A percentile compares a stretch with the other conserved stretches of the same genome.
These are phyloP conservation scores for Talaromyces sp. DNA, from an alignment of 2,329 filamentous ascomycete species.

Conservation along the genomic window DNA sequence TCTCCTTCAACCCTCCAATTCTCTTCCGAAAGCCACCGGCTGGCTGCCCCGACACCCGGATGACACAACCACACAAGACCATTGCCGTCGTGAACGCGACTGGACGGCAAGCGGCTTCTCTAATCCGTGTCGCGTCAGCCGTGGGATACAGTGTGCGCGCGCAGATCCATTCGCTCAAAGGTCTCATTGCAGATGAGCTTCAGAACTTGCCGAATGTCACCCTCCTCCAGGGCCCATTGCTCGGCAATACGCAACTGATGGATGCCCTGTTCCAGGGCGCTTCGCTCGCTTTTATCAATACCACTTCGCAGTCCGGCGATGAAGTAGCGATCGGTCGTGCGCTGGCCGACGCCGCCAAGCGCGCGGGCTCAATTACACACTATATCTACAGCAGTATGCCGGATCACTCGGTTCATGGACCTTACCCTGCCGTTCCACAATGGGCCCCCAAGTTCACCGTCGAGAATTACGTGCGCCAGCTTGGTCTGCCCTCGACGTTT, in stretches of 20 bases:
- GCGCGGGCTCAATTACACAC: slow-evolving; percentile 75
- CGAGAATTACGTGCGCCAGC: slow-evolving; percentile 83
- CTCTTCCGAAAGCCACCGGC: slow-evolving; percentile 6
- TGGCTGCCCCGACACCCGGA: slow-evolving; percentile 25
- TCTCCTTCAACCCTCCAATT: slow-evolving; percentile 4
- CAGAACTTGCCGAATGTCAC: slow-evolving; percentile 79
- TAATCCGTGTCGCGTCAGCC: slow-evolving; percentile 90
- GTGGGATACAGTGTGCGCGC: slow-evolving; percentile 92
- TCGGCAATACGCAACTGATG: slow-evolving; percentile 74
- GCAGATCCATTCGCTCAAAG: slow-evolving; percentile 84
- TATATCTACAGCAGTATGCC: slow-evolving; percentile 98
- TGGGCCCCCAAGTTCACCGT: slow-evolving; percentile 93
- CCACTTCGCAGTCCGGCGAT: slow-evolving; percentile 86
- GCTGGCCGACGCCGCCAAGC: slow-evolving; percentile 85
- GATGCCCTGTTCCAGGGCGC: slow-evolving; percentile 78
- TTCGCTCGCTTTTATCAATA: slow-evolving; percentile 95
- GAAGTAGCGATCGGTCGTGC: slow-evolving; percentile 87
- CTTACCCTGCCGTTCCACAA: slow-evolving; percentile 82
- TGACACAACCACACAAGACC: slow-evolving; percentile 65
- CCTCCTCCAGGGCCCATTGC: slow-evolving; percentile 65
- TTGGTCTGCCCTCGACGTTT: slow-evolving; percentile 84
- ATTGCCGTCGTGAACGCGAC: slow-evolving; percentile 95
- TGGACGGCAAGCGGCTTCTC: slow-evolving; percentile 90
- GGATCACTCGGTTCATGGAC: slow-evolving; percentile 80
- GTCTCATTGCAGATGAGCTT: slow-evolving; percentile 86